phyloP scores from a whole-genome alignment of 2,329 filamentous ascomycete species.

The Grosmannia penicillata region DNA sequence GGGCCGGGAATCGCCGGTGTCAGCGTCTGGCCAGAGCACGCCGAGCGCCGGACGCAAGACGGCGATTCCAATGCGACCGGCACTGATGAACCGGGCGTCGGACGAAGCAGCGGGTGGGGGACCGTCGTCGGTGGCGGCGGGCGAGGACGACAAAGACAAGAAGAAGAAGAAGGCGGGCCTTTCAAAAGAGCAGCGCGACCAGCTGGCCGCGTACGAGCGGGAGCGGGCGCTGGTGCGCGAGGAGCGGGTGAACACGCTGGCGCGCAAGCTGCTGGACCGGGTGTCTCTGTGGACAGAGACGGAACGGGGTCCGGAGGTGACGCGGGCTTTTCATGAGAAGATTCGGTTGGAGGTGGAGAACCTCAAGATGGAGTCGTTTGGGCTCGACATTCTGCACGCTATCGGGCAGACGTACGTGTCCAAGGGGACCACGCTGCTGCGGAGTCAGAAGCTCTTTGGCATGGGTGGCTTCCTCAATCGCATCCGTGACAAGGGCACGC shows the following conservation, averaged over 20 bases:
- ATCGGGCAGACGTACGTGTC: slow-evolving; percentile 82
- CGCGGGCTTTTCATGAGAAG: slow-evolving; percentile 82
- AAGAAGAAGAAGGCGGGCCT: slow-evolving; percentile 58
- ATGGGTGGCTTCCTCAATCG: slow-evolving; percentile 90
- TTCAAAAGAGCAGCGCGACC: slow-evolving; percentile 83
- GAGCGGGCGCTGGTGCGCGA: slow-evolving; percentile 74
- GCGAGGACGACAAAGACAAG: slow-evolving; percentile 50
- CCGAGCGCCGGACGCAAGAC: slow-evolving; percentile 22
- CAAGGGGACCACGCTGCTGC: slow-evolving; percentile 77
- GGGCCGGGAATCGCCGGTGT: slow-evolving; percentile 8
- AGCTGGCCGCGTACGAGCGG: slow-evolving; percentile 73
- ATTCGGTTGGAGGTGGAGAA: slow-evolving; percentile 91
- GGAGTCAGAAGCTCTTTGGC: slow-evolving; percentile 92
- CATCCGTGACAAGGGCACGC: slow-evolving; percentile 88
- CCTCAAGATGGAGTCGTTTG: slow-evolving; percentile 98
- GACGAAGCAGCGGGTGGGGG: slow-evolving; percentile 68
- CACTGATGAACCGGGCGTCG: slow-evolving; percentile 69
- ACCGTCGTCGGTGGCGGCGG: slow-evolving; percentile 46
- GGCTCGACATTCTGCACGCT: slow-evolving; percentile 87
- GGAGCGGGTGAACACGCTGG: slow-evolving; percentile 70
- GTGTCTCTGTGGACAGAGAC: slow-evolving; percentile 96
- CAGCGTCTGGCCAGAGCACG: slow-evolving; percentile 23
- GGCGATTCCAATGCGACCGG: slow-evolving; percentile 64
- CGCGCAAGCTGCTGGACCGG: slow-evolving; percentile 74
- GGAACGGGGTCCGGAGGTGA: slow-evolving; percentile 76